phyloP scores from a whole-genome alignment of 208 protist species.

The Trypanosoma boissoni region DNA sequence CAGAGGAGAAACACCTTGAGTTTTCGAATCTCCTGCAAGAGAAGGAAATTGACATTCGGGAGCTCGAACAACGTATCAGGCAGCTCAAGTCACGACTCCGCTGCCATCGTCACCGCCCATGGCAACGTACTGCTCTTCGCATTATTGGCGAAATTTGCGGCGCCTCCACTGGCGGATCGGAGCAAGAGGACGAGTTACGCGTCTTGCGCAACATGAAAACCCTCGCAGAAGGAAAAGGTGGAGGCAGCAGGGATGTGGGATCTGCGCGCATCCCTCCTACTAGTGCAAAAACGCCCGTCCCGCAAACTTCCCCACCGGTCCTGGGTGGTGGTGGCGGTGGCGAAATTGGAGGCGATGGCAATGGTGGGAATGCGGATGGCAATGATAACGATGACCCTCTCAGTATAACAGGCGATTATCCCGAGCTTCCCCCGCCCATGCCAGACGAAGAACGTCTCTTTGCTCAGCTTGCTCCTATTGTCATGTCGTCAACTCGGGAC shows the following conservation, averaged over 20 bases:
- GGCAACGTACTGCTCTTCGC: conserved; percentile 71
- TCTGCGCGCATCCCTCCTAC: too few species aligned
- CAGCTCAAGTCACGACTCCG: conserved; percentile 82
- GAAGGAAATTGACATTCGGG: conserved; percentile 55
- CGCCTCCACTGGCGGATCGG: conserved; percentile 52
- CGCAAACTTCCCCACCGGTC: too few species aligned
- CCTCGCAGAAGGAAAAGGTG: too few species aligned
- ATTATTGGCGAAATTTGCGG: conserved; percentile 71
- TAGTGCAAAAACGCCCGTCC: too few species aligned
- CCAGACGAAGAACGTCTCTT: conserved; percentile 77
- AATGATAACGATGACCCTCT: background rate
- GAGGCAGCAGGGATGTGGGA: too few species aligned
- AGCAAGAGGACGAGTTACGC: conserved; percentile 51
- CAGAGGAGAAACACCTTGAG: conserved; percentile 62
- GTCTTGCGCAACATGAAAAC: conserved; percentile 19
- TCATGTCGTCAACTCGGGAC: conserved; percentile 56
- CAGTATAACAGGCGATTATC: background rate
- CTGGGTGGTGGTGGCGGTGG: too few species aligned
- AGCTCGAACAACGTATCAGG: conserved; percentile 46
- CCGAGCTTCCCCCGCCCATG: background rate
- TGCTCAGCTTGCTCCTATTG: conserved; percentile 74
- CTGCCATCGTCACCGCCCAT: conserved; percentile 72
- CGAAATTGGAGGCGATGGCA: too few species aligned
- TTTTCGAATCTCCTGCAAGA: conserved; percentile 76
- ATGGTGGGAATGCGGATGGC: background rate